Base-by-base conservation (phyloP, 176 grass and related monocot species). In the Eleusine coracana region DNA sequence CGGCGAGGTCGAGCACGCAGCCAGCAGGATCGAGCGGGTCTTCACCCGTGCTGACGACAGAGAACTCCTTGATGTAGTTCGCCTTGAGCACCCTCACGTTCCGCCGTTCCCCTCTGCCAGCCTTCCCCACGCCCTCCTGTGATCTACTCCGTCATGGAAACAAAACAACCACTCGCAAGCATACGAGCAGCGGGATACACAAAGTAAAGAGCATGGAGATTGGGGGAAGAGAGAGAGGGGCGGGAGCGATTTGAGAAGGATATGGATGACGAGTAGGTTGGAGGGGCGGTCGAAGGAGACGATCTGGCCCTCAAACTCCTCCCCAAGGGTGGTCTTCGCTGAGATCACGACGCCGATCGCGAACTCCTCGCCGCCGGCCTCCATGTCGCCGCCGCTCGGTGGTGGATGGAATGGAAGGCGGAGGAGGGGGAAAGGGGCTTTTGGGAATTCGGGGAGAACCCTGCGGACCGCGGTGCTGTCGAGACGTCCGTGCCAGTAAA, bases 231-330 rank as follows among this genome's bases (percentile, higher is more conserved):
- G 13, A 27, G 5, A 34, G 75, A 10, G 54, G 0, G 2, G 29
- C 9, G 31, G 0, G 29, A 60, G 48, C 62, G 75, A 72, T 52
- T 74, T 17, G 77, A 11, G 62, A 93, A 96, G 96, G 96, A 99
- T 99, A 99, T 99, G 96, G 68, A 99, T 86, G 50, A 96, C 87
- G 91, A 99, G 85, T 38, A 99, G 89, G 89, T 96, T 96, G 83
- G 87, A 92, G 36, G 85, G 82, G 68, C 91, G 96, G 74, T 99
- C 93, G 87, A 92, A 96, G 80, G 87, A 86, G 49, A 98, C 86
- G 93, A 98, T 93, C 88, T 99, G 96, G 74, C 91, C 96, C 65
- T 95, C 87, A 85, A 96, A 85, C 38, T 96, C 93, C 3, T 96
- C 93, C 25, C 89, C 93, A 15, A 99, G 77, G 16, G 96, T 96